Evolutionary conservation across 2,329 filamentous ascomycete genomes (phyloP), one percentile per base, ranked within the genome.

Genomic region (Dendrostoma leiphaemia): DNA sequence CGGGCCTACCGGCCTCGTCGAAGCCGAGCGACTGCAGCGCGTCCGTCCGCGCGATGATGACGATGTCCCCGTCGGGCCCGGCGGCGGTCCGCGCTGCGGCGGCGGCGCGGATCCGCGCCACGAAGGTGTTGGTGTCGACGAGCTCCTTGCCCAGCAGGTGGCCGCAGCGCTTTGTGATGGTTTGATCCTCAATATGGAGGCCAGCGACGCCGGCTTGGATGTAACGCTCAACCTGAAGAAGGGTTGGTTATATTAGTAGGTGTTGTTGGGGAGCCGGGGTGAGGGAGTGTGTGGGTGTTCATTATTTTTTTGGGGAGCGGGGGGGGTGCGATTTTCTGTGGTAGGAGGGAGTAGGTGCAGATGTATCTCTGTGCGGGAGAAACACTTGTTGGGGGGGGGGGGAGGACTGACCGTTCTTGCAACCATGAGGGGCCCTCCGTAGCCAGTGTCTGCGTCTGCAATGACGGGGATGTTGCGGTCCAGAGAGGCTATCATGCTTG

Each of bases 21-120:
- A 80, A 86, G 0, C 83, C 83, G 6, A 75, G 70, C 0, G 72
- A 69, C 56, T 83, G 81, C 3, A 84, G 67, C 1, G 84, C 80
- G 60, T 88, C 84, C 0, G 84, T 87, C 10, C 84, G 74, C 1
- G 83, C 84, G 53, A 88, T 86, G 52, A 88, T 75, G 26, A 88
- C 75, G 34, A 88, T 83, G 58, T 86, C 83, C 15, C 74, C 74
- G 10, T n/a, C n/a, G n/a, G n/a, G n/a, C n/a, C 72, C 71, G 28
- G 78, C 64, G 17, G 71, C 68, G 21, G 74, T 66, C 3, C 82
- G 71, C 1, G 82, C 79, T 7, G 73, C 68, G 12, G 69, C 71
- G 0, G 82, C 82, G 0, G 84, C 83, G 1, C 77, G 71, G 61
- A 88, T 82, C 0, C 84, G 74, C n/a, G 72, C 67, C n/a, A 75